These are phyloP conservation scores for Populus alba DNA, from an alignment of 345 rosid species.

Conservation along the genomic window DNA sequence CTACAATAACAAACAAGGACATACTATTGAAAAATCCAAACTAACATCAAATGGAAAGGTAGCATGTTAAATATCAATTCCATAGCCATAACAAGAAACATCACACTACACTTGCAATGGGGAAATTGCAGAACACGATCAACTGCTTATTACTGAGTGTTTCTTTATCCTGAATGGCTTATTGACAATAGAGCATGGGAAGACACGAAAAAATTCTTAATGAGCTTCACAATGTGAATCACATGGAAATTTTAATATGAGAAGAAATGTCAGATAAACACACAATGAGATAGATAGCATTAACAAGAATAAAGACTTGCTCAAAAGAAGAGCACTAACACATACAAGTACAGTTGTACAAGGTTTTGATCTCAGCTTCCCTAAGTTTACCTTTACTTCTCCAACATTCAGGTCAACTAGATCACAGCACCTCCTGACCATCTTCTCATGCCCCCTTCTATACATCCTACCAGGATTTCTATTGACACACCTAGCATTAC, in stretches of 20 bases:
- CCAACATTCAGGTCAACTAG: slow-evolving; percentile 42
- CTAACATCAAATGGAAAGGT: slow-evolving; percentile 3
- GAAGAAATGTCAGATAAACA: slow-evolving; percentile 10
- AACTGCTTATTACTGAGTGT: not conserved
- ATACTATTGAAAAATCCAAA: not conserved
- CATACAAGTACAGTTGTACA: slow-evolving; percentile 27
- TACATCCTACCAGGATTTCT: slow-evolving; percentile 27
- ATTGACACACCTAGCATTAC: slow-evolving; percentile 10
- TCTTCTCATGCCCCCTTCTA: slow-evolving; percentile 34
- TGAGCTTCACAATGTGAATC: slow-evolving; percentile 9
- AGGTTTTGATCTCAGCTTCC: slow-evolving; percentile 29
- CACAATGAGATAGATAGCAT: slow-evolving; percentile 7
- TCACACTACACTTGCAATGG: not conserved
- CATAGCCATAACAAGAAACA: not conserved
- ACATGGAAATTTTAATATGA: not conserved
- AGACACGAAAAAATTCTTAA: not conserved
- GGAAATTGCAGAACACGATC: not conserved
- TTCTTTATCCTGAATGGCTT: slow-evolving; percentile 6
- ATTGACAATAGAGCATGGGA: slow-evolving; percentile 3
- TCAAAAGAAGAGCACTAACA: slow-evolving; percentile 23
- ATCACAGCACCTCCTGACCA: slow-evolving; percentile 37
- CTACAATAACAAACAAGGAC: not conserved
- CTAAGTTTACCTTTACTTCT: slow-evolving; percentile 58
- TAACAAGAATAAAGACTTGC: slow-evolving; percentile 17
- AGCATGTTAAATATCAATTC: not conserved